phyloP scores from a whole-genome alignment of 257 asterid genomes.

The Solanum sparsipilum region DNA sequence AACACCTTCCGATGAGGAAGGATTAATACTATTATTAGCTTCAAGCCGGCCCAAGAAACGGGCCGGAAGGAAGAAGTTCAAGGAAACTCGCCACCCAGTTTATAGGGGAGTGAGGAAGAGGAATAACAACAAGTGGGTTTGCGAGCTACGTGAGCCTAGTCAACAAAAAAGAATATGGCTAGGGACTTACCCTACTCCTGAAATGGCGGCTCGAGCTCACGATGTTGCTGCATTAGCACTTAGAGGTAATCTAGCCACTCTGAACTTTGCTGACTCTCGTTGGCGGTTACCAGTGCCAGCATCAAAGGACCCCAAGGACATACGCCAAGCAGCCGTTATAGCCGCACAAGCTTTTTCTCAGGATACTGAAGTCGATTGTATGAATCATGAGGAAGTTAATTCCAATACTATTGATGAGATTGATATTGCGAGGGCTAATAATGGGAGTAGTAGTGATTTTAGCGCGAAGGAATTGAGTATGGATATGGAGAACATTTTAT shows the following conservation, averaged over 20 bases:
- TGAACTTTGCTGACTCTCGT: slow-evolving; percentile 54
- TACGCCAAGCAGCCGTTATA: slow-evolving; percentile 35
- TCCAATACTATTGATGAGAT: neutral
- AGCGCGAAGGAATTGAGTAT: neutral
- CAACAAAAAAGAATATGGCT: slow-evolving; percentile 58
- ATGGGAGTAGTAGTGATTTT: neutral
- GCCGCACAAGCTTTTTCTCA: slow-evolving; percentile 34
- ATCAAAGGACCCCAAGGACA: slow-evolving; percentile 31
- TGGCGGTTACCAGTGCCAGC: slow-evolving; percentile 31
- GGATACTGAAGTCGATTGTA: neutral
- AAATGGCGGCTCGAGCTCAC: slow-evolving; percentile 72
- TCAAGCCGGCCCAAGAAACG: slow-evolving; percentile 11
- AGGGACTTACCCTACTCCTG: slow-evolving; percentile 58
- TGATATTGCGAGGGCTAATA: neutral
- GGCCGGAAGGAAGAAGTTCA: neutral
- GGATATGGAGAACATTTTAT: neutral
- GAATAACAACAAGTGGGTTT: slow-evolving; percentile 23
- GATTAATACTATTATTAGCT: neutral
- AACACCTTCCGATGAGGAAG: neutral
- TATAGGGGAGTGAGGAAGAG: slow-evolving; percentile 25
- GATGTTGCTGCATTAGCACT: slow-evolving; percentile 22
- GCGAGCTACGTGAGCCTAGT: slow-evolving; percentile 44
- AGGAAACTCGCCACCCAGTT: slow-evolving; percentile 12
- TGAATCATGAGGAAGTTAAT: neutral
- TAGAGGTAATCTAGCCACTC: slow-evolving; percentile 35